These are phyloP conservation scores for Brassica rapa DNA, from an alignment of 345 rosid species.

Conservation along the genomic window DNA sequence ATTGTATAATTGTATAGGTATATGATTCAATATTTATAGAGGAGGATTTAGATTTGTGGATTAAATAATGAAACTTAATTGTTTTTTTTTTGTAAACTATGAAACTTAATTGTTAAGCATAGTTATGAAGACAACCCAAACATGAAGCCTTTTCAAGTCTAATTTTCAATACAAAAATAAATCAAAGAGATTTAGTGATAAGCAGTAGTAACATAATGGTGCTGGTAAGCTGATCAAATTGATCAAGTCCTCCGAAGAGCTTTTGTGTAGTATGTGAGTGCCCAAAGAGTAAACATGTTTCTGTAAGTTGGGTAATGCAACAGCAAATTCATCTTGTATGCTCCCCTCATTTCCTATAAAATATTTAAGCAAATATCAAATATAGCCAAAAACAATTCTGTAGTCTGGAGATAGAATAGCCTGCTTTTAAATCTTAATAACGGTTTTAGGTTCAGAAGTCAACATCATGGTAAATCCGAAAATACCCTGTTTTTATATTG, in stretches of 20 bases:
- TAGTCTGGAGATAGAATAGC: not conserved
- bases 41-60: not conserved
- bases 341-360: slow-evolving; percentile 23
- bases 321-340: slow-evolving; percentile 23
- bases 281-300: slow-evolving; percentile 22
- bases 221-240: not conserved
- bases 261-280: slow-evolving; percentile 20
- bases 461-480: not conserved
- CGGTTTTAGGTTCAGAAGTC: not conserved
- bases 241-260: slow-evolving; percentile 6
- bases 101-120: not conserved
- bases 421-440: not conserved
- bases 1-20: not conserved
- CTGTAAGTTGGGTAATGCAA: slow-evolving; percentile 18
- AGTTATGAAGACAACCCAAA: not conserved
- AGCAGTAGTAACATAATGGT: not conserved
- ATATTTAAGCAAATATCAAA: not conserved
- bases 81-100: not conserved
- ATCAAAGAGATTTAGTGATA: not conserved
- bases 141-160: not conserved
- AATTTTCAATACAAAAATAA: not conserved
- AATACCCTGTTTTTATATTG: not conserved
- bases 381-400: not conserved
- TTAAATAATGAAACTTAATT: not conserved
- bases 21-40: not conserved